Conservation (phyloP, 2,329 filamentous ascomycete genomes). For the Alternaria brassicae region DNA sequence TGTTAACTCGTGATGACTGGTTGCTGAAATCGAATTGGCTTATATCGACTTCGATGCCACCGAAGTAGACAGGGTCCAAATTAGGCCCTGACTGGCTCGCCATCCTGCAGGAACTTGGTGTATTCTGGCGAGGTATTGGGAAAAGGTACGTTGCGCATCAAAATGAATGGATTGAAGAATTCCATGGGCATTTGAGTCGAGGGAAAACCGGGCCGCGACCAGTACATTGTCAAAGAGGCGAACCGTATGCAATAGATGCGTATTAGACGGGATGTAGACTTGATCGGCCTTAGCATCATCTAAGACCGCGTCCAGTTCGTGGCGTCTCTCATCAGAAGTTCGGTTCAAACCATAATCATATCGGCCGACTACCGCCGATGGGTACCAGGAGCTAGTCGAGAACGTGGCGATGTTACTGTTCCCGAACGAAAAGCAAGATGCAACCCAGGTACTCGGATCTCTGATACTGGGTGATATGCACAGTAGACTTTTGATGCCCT, state of each 20-base stretch:
- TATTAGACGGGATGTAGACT: background rate
- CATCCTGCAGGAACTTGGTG: constrained; percentile 4
- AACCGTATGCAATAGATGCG: background rate
- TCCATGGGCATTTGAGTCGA: background rate
- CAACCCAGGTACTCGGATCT: background rate
- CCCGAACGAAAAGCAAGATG: background rate
- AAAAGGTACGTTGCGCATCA: background rate
- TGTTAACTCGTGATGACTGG: constrained; percentile 22
- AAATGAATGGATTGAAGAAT: background rate
- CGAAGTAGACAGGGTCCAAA: constrained; percentile 8
- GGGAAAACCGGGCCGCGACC: background rate
- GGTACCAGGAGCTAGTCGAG: background rate
- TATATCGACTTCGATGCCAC: constrained; percentile 25
- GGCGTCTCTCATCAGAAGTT: background rate
- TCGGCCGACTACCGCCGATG: background rate
- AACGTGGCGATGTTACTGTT: background rate
- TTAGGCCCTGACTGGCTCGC: background rate
- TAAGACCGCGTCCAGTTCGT: background rate
- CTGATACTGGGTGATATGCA: background rate
- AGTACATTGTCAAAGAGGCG: background rate
- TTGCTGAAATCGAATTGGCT: constrained; percentile 33
- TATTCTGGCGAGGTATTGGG: background rate
- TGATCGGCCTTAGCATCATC: background rate
- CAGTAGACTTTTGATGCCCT: background rate
- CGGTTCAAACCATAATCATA: background rate